Evolutionary conservation across 2,329 filamentous ascomycete genomes (phyloP), one percentile per base, ranked within the genome.

Genomic region (Curvularia sp.): DNA sequence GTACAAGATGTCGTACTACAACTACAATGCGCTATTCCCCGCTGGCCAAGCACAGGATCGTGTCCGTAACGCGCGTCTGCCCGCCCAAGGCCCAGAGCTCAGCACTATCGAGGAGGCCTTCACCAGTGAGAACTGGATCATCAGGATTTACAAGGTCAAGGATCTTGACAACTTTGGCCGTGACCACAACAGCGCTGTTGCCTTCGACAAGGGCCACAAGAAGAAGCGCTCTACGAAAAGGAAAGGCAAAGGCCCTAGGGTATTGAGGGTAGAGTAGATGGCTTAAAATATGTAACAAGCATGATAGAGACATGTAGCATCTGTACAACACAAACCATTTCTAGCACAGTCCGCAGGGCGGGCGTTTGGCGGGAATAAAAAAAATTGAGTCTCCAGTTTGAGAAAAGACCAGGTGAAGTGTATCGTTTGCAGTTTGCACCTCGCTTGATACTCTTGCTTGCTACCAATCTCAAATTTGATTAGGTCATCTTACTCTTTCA

Each of bases 1-100:
- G 92, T 99, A 99, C 87, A 99, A 99, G 86, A 97, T 99, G 93
- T 97, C 93, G 22, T 99, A 99, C 86, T 91, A 99, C 87, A 98
- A 98, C 85, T 99, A 91, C 84, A 87, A 94, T 79, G 82, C 85
- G 47, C 87, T 99, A 63, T 99, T 98, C 86, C 94, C 93, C 44
- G 85, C 89, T 2, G 95, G 95, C 62, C 93, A 98, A 80, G 93
- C 92, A 35, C 83, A 88, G 69, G 95, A 99, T 77, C 90, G 95
- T 68, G 95, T 99, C 64, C 93, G 95, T 75, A 88, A 89, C 65
- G 85, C 86, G 38, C 87, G 86, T 60, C 82, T 98, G 51, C 96
- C 95, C n/a, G 87, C 92, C 12, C 85, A 93, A 67, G 89, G 92
- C 1, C 95, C 95, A 8, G 86, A 90, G 61, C 88, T 99, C 58